Conservation (phyloP, 768 basidiomycete genomes). For the Crassisporium funariophilum region DNA sequence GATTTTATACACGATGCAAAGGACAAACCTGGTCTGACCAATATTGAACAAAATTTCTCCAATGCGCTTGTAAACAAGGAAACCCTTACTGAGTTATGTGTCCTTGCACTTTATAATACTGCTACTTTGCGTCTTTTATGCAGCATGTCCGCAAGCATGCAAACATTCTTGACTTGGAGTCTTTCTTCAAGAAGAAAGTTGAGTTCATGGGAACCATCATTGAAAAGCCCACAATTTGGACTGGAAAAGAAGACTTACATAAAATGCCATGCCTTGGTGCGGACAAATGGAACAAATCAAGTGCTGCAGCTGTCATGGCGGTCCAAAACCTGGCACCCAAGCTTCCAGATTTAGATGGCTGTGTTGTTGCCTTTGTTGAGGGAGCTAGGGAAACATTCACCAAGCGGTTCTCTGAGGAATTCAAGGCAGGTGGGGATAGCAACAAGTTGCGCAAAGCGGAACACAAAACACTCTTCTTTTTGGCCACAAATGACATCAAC, state of each 20-base stretch:
- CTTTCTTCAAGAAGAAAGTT: background rate
- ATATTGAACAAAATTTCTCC: background rate
- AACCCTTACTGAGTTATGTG: background rate
- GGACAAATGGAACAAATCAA: background rate
- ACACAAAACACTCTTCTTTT: constrained; percentile 3
- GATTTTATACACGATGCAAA: background rate
- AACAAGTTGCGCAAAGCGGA: constrained; percentile 8
- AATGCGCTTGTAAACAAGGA: background rate
- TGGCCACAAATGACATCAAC: constrained; percentile 29
- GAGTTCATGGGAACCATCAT: background rate
- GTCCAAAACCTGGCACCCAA: background rate
- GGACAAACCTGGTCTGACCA: background rate
- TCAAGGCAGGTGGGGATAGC: constrained; percentile 17
- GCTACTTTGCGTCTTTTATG: background rate
- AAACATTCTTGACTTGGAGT: background rate
- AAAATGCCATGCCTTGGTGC: background rate
- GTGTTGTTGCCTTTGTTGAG: constrained; percentile 17
- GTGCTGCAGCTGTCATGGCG: background rate
- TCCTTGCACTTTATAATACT: background rate
- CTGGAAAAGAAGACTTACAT: background rate
- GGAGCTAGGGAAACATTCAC: constrained; percentile 22
- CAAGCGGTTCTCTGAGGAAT: constrained; percentile 26
- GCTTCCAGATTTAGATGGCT: constrained; percentile 16
- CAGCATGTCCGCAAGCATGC: background rate
- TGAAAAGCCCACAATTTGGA: constrained; percentile 1